These are phyloP conservation scores for Naganishia vishniacii DNA, from an alignment of 768 basidiomycete genomes.

Conservation along the genomic window DNA sequence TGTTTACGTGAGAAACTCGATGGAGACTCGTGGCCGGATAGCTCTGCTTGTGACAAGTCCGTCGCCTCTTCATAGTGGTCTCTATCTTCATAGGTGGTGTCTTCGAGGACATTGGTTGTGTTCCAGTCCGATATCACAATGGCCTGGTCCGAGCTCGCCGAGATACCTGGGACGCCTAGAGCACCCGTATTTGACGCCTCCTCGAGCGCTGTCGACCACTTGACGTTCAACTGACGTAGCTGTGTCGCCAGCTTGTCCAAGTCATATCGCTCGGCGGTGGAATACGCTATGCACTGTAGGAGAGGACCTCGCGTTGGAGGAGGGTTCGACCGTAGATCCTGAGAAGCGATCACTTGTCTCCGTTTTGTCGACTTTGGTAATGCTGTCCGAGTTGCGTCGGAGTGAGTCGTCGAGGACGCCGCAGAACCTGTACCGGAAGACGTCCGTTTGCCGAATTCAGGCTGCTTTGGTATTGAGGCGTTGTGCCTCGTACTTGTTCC, in stretches of 20 bases:
- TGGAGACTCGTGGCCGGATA: neutral
- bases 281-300: constrained; percentile 70
- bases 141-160: constrained; percentile 22
- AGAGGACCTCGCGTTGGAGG: constrained; percentile 79
- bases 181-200: constrained; percentile 15
- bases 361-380: constrained; percentile 51
- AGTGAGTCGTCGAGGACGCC: neutral
- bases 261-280: constrained; percentile 77
- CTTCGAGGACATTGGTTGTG: constrained; percentile 15
- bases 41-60: constrained; percentile 6
- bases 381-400: constrained; percentile 3
- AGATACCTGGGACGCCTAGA: constrained; percentile 13
- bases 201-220: constrained; percentile 46
- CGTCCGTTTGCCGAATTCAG: constrained; percentile 7
- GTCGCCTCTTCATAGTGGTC: constrained; percentile 2
- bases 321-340: constrained; percentile 77
- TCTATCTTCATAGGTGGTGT: constrained; percentile 10
- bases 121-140: constrained; percentile 30
- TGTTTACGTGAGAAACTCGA: neutral
- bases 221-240: constrained; percentile 36
- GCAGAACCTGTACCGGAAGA: constrained; percentile 1
- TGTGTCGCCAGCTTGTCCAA: constrained; percentile 57
- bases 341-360: constrained; percentile 74
- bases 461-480: neutral
- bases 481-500: constrained; percentile 4